Conservation (phyloP, 331 rosid species). For the Rosa hybrid region DNA sequence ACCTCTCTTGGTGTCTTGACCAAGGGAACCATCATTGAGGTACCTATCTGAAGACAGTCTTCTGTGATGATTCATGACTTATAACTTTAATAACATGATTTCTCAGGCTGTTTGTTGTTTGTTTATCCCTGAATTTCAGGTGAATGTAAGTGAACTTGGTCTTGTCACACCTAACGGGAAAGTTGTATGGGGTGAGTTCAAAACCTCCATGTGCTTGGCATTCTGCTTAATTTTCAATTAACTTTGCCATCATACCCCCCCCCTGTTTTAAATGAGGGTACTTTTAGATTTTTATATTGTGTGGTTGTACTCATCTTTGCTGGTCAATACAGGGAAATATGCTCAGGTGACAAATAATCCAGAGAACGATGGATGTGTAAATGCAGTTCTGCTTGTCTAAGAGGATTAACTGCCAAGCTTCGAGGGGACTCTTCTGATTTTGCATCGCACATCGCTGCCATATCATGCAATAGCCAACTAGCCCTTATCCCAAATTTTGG, state of each 20-base stretch:
- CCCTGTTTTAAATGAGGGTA: background rate
- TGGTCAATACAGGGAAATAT: constrained; percentile 66
- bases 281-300: background rate
- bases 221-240: background rate
- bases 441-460: background rate
- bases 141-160: constrained; percentile 92
- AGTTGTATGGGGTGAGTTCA: constrained; percentile 88
- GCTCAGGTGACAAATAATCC: constrained; percentile 97
- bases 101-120: background rate
- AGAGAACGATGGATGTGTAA: constrained; percentile 94
- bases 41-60: constrained; percentile 21
- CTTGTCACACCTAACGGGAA: constrained; percentile 93
- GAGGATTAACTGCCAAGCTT: background rate
- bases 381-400: constrained; percentile 86
- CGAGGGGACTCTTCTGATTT: background rate
- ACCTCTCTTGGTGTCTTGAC: constrained; percentile 93
- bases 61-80: background rate
- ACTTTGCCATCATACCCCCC: background rate
- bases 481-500: background rate
- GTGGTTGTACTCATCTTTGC: background rate
- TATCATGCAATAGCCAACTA: background rate
- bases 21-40: constrained; percentile 95
- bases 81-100: background rate
- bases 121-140: constrained; percentile 49
- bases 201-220: background rate